Evolutionary conservation across 768 basidiomycete genomes (phyloP), one percentile per base, ranked within the genome.

Genomic region (Podaxis rugospora): DNA sequence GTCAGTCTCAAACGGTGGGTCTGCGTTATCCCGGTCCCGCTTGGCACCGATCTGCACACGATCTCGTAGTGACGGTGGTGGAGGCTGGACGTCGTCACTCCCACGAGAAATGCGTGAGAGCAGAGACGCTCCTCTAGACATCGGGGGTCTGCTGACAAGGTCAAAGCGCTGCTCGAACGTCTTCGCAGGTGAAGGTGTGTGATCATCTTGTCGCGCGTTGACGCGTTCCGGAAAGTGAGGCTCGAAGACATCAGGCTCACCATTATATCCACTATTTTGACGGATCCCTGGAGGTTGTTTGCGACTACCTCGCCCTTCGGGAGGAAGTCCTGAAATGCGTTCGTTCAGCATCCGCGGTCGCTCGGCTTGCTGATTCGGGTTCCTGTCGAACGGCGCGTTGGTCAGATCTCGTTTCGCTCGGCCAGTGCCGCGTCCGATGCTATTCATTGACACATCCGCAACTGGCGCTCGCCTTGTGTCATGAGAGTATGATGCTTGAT

Each of bases 1-100:
- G 13, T 57, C 51, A 25, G 37, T 18, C 39, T 60, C 62, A 18
- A 47, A 51, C 27, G 54, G 18, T 11, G 9, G 25, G 23, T 63
- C 58, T 16, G 40, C 16, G 28, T 42, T 23, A 39, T 63, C 62
- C 25, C 44, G 47, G 21, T 59, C 59, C 18, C 63, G 58, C 50
- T 65, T 65, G 3, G 39, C n/a, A 35, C 56, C 56, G 23, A 59
- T 37, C n/a, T 58, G 58, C 10, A 65, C 64, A 4, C 64, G 64
- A 23, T 65, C 64, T 36, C 64, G 57, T 32, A 65, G 50, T 21
- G 64, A 59, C 14, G 42, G 61, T 27, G 55, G 39, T 13, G 58
- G 37, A 18, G 51, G 57, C 35, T 37, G 37, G 32, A 18, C 16
- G n/a, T 63, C 55, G 13, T 49, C 42, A 42, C 50, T 25, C 47